These are phyloP conservation scores for Coemansia sp. DNA, from an alignment of 192 early-diverging fungal species.

Conservation along the genomic window DNA sequence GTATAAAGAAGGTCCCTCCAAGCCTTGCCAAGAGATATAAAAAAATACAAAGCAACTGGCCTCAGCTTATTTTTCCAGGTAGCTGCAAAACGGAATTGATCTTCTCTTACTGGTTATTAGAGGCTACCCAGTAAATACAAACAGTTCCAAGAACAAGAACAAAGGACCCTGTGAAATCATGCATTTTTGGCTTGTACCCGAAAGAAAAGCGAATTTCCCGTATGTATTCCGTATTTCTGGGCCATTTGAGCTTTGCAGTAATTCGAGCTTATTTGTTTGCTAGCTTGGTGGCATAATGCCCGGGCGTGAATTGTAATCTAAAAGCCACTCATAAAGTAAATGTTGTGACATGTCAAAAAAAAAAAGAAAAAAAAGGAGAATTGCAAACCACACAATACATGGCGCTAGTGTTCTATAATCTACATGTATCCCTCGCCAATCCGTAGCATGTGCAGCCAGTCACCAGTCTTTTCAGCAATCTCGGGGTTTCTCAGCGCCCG, in stretches of 20 bases:
- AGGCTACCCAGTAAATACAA: no score
- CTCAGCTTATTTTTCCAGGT: no score
- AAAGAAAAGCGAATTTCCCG: no score
- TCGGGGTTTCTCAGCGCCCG: conserved; percentile 1
- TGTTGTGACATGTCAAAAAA: not conserved
- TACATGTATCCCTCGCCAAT: conserved; percentile 28
- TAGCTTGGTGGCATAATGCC: not conserved
- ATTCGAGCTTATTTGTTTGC: not conserved
- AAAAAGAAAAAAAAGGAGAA: not conserved
- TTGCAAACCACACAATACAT: no score
- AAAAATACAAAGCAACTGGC: no score
- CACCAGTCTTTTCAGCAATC: not conserved
- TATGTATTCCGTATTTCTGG: no score
- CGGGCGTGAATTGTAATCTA: not conserved
- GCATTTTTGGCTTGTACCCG: no score
- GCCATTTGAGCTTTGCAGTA: not conserved
- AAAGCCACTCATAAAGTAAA: not conserved
- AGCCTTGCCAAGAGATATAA: no score
- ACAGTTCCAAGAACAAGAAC: no score
- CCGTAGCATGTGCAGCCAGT: conserved; percentile 17
- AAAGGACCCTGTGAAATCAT: no score
- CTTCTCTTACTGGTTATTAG: no score
- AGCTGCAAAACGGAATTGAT: no score
- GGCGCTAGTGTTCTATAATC: not conserved
- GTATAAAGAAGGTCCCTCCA: not conserved